Conservation (phyloP, 108 stramenopile species). For the Fistulifera pelliculosa region DNA sequence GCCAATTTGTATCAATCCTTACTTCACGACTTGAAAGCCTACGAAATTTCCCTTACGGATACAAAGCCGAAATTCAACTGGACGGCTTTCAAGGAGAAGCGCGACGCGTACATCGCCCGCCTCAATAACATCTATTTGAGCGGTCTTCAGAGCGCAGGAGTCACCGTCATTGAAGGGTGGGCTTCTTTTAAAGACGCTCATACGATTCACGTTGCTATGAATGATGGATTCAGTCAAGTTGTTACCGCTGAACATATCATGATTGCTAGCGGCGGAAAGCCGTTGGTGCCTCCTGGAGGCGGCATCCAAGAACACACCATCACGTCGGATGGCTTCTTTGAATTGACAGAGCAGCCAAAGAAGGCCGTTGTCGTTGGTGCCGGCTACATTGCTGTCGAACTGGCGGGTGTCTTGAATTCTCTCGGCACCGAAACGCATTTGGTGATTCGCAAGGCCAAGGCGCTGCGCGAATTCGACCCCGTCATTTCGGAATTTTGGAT, state of each 20-base stretch:
- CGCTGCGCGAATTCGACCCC: slow-evolving; percentile 79
- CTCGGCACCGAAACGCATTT: slow-evolving; percentile 64
- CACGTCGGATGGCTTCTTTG: slow-evolving; percentile 89
- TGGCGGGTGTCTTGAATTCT: slow-evolving; percentile 83
- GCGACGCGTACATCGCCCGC: slow-evolving; percentile 79
- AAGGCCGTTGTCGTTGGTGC: slow-evolving; percentile 92
- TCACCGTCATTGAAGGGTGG: slow-evolving; percentile 42
- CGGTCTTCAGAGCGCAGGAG: slow-evolving; percentile 47
- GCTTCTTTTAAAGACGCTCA: slow-evolving; percentile 42
- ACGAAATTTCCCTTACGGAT: slow-evolving; percentile 19
- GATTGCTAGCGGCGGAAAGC: slow-evolving; percentile 88
- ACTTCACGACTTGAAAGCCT: slow-evolving; percentile 48
- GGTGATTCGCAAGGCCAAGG: slow-evolving; percentile 46
- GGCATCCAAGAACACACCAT: slow-evolving; percentile 74
- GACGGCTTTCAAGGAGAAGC: slow-evolving; percentile 59
- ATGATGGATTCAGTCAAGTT: slow-evolving; percentile 14
- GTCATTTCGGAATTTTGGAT: slow-evolving; percentile 60
- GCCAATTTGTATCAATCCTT: slow-evolving; percentile 56
- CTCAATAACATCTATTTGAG: slow-evolving; percentile 83
- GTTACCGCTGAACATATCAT: slow-evolving; percentile 60
- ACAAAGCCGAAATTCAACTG: slow-evolving; percentile 47
- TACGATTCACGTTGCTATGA: slow-evolving; percentile 35
- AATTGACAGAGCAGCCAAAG: slow-evolving; percentile 72
- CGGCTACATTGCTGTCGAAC: slow-evolving; percentile 95
- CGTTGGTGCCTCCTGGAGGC: slow-evolving; percentile 51